Base-by-base conservation (phyloP, 805 yeast species). In the Cyberlindnera amylophila region DNA sequence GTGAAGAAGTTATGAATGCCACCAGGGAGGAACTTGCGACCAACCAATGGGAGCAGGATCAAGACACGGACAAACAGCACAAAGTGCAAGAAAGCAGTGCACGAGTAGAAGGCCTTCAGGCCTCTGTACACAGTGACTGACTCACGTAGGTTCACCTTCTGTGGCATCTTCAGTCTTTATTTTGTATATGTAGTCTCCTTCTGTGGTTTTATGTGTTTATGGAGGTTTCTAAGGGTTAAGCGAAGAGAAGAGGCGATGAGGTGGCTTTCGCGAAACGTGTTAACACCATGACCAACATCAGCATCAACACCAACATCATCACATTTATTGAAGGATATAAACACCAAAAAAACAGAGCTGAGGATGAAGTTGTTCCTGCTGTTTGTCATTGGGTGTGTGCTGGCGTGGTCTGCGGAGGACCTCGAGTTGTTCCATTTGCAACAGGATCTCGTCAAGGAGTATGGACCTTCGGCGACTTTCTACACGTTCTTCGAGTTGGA, bases 351-450 rank as follows among this genome's bases (percentile, higher is more conserved):
- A n/a, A n/a, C n/a, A n/a, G n/a, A n/a, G n/a, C n/a, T n/a, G n/a
- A n/a, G n/a, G 28, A 34, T 33, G 32, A 39, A n/a, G 23, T 42
- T 51, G 54, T 28, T 50, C 50, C 15, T 42, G 19, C 29, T 44
- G 7, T 15, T 50, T 4, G 15, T 19, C 21, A 10, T 14, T 29
- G 15, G 34, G 58, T 33, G 64, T 1, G 51, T 63, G 10, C 60
- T 51, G 8, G 75, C 72, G 4, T 84, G 89, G 79, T 58, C 79
- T 2, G 67, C 80, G 0, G 79, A 76, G 42, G 97, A 91, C 62
- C 71, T 83, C 27, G 96, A 90, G 64, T 80, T 91, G 42, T 89
- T 91, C 67, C 71, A 74, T 41, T 68, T 87, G 41, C 81, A 81
- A 44, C 80, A 82, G 41, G 81, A 79, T 36, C 61, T 90, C 32